Percentiles rank a stretch among this genome's conserved stretches.
phyloP scores from a whole-genome alignment of 192 early-diverging fungal genomes.

The Coemansia sp. region DNA sequence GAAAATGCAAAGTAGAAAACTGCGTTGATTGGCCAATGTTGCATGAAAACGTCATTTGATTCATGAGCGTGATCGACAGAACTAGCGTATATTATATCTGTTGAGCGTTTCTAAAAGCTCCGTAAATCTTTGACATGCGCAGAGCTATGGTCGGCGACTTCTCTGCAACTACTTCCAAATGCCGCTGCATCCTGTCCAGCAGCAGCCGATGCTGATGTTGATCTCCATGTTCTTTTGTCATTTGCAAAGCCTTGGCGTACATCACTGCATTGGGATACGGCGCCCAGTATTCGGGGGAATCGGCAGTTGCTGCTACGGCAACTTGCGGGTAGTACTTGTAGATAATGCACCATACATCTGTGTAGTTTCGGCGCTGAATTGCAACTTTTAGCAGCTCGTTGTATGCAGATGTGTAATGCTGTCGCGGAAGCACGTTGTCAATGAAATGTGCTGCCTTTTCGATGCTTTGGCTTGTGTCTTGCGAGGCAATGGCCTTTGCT shows the following conservation, averaged over 20 bases:
- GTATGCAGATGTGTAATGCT: conserved; percentile 24
- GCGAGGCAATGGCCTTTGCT: conserved; percentile 11
- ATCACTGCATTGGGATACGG: conserved; percentile 34
- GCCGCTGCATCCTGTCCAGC: conserved; percentile 22
- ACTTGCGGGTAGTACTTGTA: conserved; percentile 23
- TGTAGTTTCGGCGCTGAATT: conserved; percentile 13
- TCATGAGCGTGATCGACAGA: too few relatives aligned
- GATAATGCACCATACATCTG: conserved; percentile 18
- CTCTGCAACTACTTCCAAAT: conserved; percentile 10
- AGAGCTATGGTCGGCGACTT: conserved; percentile 5
- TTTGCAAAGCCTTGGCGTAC: conserved; percentile 24
- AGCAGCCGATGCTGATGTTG: conserved; percentile 21
- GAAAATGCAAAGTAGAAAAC: too few relatives aligned
- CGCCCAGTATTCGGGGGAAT: neutral
- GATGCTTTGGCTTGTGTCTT: neutral
- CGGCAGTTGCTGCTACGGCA: neutral
- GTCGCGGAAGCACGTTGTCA: conserved; percentile 15
- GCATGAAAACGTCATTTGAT: too few relatives aligned
- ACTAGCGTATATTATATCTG: too few relatives aligned
- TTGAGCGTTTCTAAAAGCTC: neutral
- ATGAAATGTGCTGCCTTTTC: conserved; percentile 14
- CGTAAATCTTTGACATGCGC: conserved; percentile 22
- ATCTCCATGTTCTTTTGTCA: conserved; percentile 14
- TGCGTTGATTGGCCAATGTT: too few relatives aligned
- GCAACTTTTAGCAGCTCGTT: conserved; percentile 18